phyloP scores from a whole-genome alignment of 2,329 filamentous ascomycete genomes.

The Metarhizium sp. region DNA sequence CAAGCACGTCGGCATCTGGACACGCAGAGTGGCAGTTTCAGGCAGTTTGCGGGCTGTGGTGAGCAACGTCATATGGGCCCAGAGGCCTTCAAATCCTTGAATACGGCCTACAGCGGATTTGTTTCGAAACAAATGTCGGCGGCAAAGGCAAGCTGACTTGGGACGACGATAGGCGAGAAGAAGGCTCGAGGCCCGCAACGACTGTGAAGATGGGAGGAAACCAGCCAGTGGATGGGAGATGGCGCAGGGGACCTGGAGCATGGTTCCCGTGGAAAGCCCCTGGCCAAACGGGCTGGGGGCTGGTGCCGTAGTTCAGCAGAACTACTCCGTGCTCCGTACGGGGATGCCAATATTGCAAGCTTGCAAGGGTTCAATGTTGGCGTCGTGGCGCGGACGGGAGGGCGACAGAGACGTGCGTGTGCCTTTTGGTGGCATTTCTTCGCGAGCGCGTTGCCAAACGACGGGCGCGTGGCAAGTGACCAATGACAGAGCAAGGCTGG shows the following conservation, averaged over 20 bases:
- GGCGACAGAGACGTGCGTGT: neutral
- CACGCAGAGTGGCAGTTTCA: too few species aligned
- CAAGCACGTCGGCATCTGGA: too few species aligned
- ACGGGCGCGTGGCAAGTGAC: neutral
- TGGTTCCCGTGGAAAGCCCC: neutral
- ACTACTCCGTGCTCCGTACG: too few species aligned
- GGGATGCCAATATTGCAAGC: neutral
- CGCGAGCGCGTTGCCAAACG: neutral
- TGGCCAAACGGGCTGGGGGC: neutral
- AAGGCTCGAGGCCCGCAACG: neutral
- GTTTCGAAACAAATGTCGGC: slow-evolving; percentile 1
- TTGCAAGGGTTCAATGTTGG: neutral
- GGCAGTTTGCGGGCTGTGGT: too few species aligned
- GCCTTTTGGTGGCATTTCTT: neutral
- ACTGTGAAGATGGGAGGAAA: neutral
- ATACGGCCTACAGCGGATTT: neutral
- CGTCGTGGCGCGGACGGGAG: neutral
- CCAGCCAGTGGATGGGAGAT: neutral
- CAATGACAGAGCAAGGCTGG: neutral
- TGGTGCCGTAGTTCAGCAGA: neutral
- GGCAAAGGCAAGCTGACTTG: neutral
- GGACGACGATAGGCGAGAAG: neutral
- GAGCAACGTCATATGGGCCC: too few species aligned
- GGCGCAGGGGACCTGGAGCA: neutral
- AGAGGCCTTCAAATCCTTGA: too few species aligned